phyloP scores from a whole-genome alignment of 192 early-diverging fungal genomes.

The Coemansia erecta region DNA sequence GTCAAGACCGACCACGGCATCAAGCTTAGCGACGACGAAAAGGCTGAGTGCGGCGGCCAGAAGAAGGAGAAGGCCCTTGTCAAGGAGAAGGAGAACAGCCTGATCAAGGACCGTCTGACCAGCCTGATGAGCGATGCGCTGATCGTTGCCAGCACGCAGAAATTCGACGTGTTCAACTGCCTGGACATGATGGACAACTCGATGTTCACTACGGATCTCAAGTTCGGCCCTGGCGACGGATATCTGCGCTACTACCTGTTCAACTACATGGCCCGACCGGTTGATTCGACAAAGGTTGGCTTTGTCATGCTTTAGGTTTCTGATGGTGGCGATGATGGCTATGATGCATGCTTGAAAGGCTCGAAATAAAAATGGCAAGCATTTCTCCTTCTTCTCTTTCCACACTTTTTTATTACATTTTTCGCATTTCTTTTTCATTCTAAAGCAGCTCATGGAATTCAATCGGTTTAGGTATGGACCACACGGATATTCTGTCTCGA shows the following conservation, averaged over 20 bases:
- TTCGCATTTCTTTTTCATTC: conserved; percentile 6
- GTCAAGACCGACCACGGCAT: conserved; percentile 50
- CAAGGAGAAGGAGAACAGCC: conserved; percentile 24
- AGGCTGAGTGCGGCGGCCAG: conserved; percentile 39
- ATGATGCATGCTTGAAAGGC: background rate
- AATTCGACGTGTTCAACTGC: conserved; percentile 95
- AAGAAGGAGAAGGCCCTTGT: conserved; percentile 47
- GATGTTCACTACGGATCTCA: conserved; percentile 74
- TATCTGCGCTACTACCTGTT: conserved; percentile 94
- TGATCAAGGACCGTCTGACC: conserved; percentile 56
- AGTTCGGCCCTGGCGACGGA: conserved; percentile 93
- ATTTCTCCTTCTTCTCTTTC: background rate
- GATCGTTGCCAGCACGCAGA: conserved; percentile 63
- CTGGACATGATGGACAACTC: conserved; percentile 91
- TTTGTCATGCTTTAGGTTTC: conserved; percentile 92
- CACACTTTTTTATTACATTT: conserved; percentile 2
- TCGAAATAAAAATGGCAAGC: conserved; percentile 2
- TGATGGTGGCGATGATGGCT: too few species aligned
- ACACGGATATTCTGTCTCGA: background rate
- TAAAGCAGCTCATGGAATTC: conserved; percentile 28
- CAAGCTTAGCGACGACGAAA: conserved; percentile 31
- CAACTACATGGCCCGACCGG: conserved; percentile 82
- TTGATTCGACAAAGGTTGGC: conserved; percentile 71
- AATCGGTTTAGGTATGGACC: conserved; percentile 27
- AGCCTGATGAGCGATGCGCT: conserved; percentile 77